phyloP scores from a whole-genome alignment of 2,329 filamentous ascomycete genomes.

The Plenodomus lindquistii region DNA sequence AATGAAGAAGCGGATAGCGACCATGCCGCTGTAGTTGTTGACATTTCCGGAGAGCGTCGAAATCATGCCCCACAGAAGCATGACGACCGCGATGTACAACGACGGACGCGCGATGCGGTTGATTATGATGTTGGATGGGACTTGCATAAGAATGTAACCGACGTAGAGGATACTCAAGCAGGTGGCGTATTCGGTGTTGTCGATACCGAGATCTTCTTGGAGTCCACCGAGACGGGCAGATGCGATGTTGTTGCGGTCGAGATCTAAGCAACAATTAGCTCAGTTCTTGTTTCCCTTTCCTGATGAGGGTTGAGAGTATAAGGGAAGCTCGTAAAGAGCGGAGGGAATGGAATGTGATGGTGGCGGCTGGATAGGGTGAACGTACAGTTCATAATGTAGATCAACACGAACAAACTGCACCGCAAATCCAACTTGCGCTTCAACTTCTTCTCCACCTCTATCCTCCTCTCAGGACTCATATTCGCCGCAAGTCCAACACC shows the following conservation, averaged over 20 bases:
- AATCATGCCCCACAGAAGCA: conserved; percentile 47
- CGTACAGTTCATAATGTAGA: conserved; percentile 43
- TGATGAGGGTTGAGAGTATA: background rate
- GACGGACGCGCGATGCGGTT: conserved; percentile 40
- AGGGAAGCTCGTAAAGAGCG: background rate
- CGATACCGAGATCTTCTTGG: conserved; percentile 35
- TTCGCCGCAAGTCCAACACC: conserved; percentile 20
- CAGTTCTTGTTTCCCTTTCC: background rate
- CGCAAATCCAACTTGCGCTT: conserved; percentile 40
- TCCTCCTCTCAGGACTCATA: conserved; percentile 36
- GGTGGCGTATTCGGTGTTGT: conserved; percentile 38
- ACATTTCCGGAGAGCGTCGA: conserved; percentile 40
- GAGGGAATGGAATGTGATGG: background rate
- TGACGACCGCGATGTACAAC: conserved; percentile 42
- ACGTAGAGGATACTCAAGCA: conserved; percentile 38
- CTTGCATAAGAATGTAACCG: conserved; percentile 23
- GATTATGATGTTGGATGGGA: conserved; percentile 53
- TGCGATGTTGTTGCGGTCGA: conserved; percentile 39
- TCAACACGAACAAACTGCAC: conserved; percentile 40
- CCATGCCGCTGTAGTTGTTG: conserved; percentile 43
- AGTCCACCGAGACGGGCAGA: conserved; percentile 40
- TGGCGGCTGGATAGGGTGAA: conserved; percentile 20
- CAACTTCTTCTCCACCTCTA: conserved; percentile 38
- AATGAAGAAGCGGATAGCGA: conserved; percentile 44
- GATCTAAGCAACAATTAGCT: conserved; percentile 1